Evolutionary conservation across 768 basidiomycete species (phyloP).

Genomic region (Pleurotus giganteus): DNA sequence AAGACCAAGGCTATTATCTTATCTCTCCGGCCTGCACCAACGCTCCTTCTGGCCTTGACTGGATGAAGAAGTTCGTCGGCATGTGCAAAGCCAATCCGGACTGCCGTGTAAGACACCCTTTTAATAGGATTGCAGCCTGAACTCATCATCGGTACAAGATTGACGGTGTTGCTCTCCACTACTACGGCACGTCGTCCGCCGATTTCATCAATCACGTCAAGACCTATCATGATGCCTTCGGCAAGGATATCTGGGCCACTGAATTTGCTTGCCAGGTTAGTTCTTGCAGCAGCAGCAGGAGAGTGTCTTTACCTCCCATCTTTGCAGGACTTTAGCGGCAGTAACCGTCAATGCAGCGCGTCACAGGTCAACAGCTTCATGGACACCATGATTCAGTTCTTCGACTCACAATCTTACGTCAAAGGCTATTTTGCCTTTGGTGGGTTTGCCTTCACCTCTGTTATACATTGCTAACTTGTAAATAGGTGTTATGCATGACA

Average conservation of each 20-base stretch:
- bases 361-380: constrained; percentile 42
- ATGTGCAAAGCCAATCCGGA: constrained; percentile 46
- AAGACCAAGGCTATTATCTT: constrained; percentile 51
- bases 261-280: constrained; percentile 70
- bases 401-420: constrained; percentile 35
- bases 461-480: not conserved
- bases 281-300: not conserved
- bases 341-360: constrained; percentile 30
- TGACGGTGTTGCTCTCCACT: constrained; percentile 61
- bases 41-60: constrained; percentile 52
- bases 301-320: not conserved
- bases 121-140: constrained; percentile 5
- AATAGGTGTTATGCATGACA: constrained; percentile 52
- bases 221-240: constrained; percentile 43
- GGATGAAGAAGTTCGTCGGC: constrained; percentile 61
- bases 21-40: constrained; percentile 70
- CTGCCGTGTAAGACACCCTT: constrained; percentile 35
- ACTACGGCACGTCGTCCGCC: constrained; percentile 52
- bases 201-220: constrained; percentile 53
- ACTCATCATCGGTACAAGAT: constrained; percentile 35
- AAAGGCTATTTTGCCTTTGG: constrained; percentile 58
- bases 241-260: constrained; percentile 52
- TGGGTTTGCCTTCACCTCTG: constrained; percentile 26
- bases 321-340: constrained; percentile 50
- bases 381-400: constrained; percentile 27